Conservation (phyloP, 164 flowering plant species). For the Echeveria elegans region DNA sequence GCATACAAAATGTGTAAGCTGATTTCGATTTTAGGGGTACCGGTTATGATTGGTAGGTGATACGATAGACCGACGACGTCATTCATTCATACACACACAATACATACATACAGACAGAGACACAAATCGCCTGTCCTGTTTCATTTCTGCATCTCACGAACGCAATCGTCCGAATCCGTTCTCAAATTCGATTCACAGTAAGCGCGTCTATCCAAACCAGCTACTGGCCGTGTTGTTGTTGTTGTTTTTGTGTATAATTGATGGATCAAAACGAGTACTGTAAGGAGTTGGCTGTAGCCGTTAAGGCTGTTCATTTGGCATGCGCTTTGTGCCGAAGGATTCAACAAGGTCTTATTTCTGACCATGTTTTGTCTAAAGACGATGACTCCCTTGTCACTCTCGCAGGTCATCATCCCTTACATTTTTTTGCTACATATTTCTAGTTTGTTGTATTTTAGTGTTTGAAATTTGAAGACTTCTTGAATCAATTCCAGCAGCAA, state of each 20-base stretch:
- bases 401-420: slow-evolving; percentile 33
- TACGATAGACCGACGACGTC: background rate
- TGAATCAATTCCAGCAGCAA: too few species aligned
- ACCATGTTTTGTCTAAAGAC: slow-evolving; percentile 46
- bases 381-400: slow-evolving; percentile 67
- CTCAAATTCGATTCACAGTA: too few species aligned
- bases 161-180: too few species aligned
- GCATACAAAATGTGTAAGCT: too few species aligned
- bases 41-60: background rate
- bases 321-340: slow-evolving; percentile 57
- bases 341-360: slow-evolving; percentile 38
- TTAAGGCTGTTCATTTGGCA: slow-evolving; percentile 63
- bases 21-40: too few species aligned
- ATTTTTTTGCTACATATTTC: too few species aligned
- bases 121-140: background rate
- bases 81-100: background rate
- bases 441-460: too few species aligned
- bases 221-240: background rate
- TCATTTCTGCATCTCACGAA: background rate
- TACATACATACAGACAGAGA: too few species aligned
- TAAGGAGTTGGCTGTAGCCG: slow-evolving; percentile 53
- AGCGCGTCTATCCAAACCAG: too few species aligned
- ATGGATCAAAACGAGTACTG: slow-evolving; percentile 11
- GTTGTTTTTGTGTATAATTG: background rate
- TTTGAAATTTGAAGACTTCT: too few species aligned